Evolutionary conservation across 2,329 filamentous ascomycete species (phyloP), one percentile per base, ranked within the genome.

Genomic region (Talaromyces marneffei): DNA sequence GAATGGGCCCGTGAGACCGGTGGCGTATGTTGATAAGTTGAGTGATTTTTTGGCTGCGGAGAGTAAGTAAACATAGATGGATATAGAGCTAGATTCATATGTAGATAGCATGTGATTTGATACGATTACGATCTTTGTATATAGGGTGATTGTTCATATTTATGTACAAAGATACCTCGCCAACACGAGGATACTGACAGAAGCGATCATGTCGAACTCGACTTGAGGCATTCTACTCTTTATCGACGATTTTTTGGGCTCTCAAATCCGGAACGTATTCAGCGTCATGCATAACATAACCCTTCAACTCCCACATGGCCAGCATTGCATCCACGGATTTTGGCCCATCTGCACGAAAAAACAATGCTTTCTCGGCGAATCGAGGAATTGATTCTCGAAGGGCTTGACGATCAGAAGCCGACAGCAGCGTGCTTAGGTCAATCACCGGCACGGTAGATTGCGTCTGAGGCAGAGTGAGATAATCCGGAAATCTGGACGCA

Each of bases 1-100:
- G 79, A 82, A 92, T 68, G 87, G 85, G 20, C 81, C 83, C 44
- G 86, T 89, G 1, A 85, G 91, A 57, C 94, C 94, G 2, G 83
- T 84, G 40, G 94, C 87, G 65, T 97, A 96, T 75, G 87, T 94
- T 44, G 89, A 97, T 74, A 87, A 85, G 72, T 77, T 99, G 68
- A 88, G 89, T 62, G 93, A 97, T 78, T 78, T 97, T 67, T 74
- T 82, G 54, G 78, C 65, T 23, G 53, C 62, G 14, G 53, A 57
- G 31, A 59, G 37, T 59, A 40, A 50, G 48, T 52, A 8, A 52
- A 18, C 5, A 60, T 50, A 60, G 46, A 63, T 3, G 4, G 16
- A 14, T 46, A 44, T 12, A 25, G 31, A 12, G 14, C 14, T 62
- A 57, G 52, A 59, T 18, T 27, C 39, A 63, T 50, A 44, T n/a